Evolutionary conservation across 495 filamentous ascomycete species (phyloP).

Genomic region (Penicillium lividum): DNA sequence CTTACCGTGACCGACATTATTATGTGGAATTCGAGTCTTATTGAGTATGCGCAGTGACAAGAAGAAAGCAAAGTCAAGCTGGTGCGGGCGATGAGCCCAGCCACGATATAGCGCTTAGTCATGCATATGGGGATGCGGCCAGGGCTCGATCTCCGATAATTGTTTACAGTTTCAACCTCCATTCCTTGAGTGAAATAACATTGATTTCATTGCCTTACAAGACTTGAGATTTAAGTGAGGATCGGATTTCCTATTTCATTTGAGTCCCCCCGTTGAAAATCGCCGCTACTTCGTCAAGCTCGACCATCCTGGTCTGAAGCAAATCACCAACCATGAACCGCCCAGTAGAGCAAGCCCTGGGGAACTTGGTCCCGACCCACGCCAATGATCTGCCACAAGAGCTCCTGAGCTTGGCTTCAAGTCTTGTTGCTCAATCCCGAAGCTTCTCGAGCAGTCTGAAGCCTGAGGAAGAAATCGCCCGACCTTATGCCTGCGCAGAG

Average conservation of each 20-base stretch:
- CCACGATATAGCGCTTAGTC: conserved; percentile 23
- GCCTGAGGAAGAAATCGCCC: conserved; percentile 83
- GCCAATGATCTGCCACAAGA: conserved; percentile 68
- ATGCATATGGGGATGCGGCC: conserved; percentile 17
- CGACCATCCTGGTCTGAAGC: conserved; percentile 4
- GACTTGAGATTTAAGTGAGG: not conserved
- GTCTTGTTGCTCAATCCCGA: conserved; percentile 84
- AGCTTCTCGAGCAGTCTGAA: conserved; percentile 77
- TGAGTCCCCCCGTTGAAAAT: not conserved
- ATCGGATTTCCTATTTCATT: not conserved
- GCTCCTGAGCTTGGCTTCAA: conserved; percentile 73
- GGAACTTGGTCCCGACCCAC: conserved; percentile 75
- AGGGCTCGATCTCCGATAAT: conserved; percentile 2
- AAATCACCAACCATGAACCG: conserved; percentile 44
- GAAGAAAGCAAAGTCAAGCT: conserved; percentile 9
- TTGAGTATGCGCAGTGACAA: not conserved
- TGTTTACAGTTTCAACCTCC: conserved; percentile 13
- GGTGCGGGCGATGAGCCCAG: conserved; percentile 9
- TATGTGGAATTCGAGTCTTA: not conserved
- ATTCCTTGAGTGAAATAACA: not conserved
- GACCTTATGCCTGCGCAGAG: conserved; percentile 86
- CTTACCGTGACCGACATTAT: conserved; percentile 42
- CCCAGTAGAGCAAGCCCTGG: conserved; percentile 73
- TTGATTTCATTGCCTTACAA: not conserved
- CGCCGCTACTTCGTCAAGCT: not conserved